Conservation (phyloP, 2,329 filamentous ascomycete species). For the Aspergillus versicolor region DNA sequence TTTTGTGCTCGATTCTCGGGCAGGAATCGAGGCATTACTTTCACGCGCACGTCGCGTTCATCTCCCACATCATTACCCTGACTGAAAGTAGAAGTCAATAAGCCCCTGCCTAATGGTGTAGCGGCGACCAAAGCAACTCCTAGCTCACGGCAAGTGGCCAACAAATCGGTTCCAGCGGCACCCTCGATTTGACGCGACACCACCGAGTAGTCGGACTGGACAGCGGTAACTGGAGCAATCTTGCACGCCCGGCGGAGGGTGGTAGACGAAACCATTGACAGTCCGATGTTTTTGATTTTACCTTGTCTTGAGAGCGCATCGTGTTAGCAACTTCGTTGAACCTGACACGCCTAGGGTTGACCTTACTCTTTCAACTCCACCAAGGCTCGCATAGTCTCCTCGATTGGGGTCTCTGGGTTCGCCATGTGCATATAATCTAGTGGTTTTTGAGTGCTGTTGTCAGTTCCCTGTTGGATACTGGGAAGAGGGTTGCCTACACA, state of each 20-base stretch:
- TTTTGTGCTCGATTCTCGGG: slow-evolving; percentile 4
- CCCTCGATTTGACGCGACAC: slow-evolving; percentile 47
- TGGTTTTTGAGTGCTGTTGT: background rate
- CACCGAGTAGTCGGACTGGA: slow-evolving; percentile 50
- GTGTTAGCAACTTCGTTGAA: background rate
- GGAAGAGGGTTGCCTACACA: background rate
- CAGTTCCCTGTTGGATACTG: background rate
- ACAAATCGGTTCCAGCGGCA: slow-evolving; percentile 35
- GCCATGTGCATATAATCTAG: slow-evolving; percentile 7
- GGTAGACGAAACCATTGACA: slow-evolving; percentile 38
- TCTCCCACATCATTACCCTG: background rate
- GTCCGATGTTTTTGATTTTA: slow-evolving; percentile 35
- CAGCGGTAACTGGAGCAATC: slow-evolving; percentile 46
- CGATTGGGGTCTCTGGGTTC: slow-evolving; percentile 6
- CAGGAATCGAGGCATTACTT: slow-evolving; percentile 4
- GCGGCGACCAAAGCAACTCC: slow-evolving; percentile 45
- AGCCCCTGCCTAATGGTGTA: slow-evolving; percentile 41
- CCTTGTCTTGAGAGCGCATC: background rate
- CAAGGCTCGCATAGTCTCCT: slow-evolving; percentile 8
- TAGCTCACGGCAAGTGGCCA: slow-evolving; percentile 48
- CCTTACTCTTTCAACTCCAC: background rate
- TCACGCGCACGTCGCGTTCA: background rate
- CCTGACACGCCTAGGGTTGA: background rate
- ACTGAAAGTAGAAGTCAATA: slow-evolving; percentile 20
- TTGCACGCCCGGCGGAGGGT: slow-evolving; percentile 48